Base-by-base conservation (phyloP, 805 yeast genomes). In the Priceomyces carsonii region DNA sequence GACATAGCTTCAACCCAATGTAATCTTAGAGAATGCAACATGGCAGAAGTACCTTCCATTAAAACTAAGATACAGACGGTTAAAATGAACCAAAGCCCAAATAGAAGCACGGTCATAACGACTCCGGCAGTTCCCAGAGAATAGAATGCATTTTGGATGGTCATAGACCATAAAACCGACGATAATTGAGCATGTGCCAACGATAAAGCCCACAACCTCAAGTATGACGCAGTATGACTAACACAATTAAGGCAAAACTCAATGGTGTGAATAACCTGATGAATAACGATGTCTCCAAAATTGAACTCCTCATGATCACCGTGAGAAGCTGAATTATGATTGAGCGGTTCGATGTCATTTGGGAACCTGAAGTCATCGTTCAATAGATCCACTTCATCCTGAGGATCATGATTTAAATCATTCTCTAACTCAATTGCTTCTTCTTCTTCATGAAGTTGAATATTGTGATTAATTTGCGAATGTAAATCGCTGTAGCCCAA, bases 1-100 rank as follows among this genome's bases (percentile, higher is more conserved):
- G 86, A 79, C 90, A 83, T 83, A 23, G 86, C 77, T 53, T 83
- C 90, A 35, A 83, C 89, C 90, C 90, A 83, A 53, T 83, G 90
- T 48, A 83, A 66, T 63, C 90, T 75, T 50, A 83, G 70, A 10
- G 85, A 76, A 56, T 83, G 90, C 51, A 83, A 66, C 90, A 83
- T 83, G 14, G 89, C 89, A n/a, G 87, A 80, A 0, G 89, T 83
- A 38, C 90, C 90, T 61, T 83, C 90, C 90, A 83, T 83, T 32
- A 80, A 67, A 31, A 83, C 89, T 53, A 83, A 64, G 26, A 83
- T 79, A 47, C 79, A 72, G 24, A 80, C 82, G 0, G 89, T 82
- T 47, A 83, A 66, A 5, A 75, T 72, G 57, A 83, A 82, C 90
- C 90, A 83, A 78, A 82, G 74, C 19, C 79, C 85, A 62, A 82